phyloP scores from a whole-genome alignment of 495 filamentous ascomycete genomes.

The Penicillium paxilli region DNA sequence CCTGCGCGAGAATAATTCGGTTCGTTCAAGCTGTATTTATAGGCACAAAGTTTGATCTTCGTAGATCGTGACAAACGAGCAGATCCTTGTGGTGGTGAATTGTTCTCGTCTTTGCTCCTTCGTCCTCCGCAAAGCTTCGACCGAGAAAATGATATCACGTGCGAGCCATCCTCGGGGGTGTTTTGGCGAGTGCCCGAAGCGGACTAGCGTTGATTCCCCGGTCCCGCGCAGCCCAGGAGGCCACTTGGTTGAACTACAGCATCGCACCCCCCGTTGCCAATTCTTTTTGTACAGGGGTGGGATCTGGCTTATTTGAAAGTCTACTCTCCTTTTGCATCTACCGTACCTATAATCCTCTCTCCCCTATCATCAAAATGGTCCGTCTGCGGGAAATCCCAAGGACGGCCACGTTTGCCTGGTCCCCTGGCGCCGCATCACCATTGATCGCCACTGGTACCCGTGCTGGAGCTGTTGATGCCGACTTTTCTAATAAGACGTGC shows the following conservation, averaged over 20 bases:
- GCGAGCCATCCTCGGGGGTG: constrained; percentile 28
- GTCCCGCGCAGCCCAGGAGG: constrained; percentile 44
- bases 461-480: constrained; percentile 91
- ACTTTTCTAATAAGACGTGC: constrained; percentile 96
- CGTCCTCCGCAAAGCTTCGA: constrained; percentile 3
- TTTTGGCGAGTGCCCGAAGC: constrained; percentile 41
- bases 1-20: neutral
- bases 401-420: constrained; percentile 97
- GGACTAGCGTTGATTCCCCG: constrained; percentile 36
- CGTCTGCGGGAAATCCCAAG: constrained; percentile 91
- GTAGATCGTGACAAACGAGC: neutral
- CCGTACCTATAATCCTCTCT: constrained; percentile 22
- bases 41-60: neutral
- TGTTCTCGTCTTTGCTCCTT: neutral
- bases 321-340: constrained; percentile 17
- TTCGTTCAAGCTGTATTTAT: neutral
- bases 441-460: constrained; percentile 93
- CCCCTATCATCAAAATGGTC: constrained; percentile 68
- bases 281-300: constrained; percentile 28
- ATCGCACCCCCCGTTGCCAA: constrained; percentile 25
- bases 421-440: constrained; percentile 70
- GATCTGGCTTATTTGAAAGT: constrained; percentile 14
- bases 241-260: constrained; percentile 44
- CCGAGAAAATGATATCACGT: constrained; percentile 44
- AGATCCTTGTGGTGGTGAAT: neutral